phyloP scores from a whole-genome alignment of 768 basidiomycete genomes.

The Tremella mesenterica region DNA sequence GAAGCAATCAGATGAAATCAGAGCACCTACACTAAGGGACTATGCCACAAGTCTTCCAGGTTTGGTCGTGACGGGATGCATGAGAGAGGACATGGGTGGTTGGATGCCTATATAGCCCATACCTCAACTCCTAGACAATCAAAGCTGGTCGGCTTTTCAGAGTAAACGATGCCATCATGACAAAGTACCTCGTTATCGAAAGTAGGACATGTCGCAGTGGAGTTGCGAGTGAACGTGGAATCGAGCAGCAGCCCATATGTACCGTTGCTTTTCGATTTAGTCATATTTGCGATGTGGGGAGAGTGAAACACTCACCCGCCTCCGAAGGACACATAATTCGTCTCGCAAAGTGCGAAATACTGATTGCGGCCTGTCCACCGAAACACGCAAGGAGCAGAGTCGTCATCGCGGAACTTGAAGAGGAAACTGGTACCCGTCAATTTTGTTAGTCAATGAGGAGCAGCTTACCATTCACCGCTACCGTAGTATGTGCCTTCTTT shows the following conservation, averaged over 20 bases:
- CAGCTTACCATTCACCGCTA: slow-evolving; percentile 68
- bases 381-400: slow-evolving; percentile 15
- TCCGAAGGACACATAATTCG: slow-evolving; percentile 73
- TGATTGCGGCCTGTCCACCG: slow-evolving; percentile 70
- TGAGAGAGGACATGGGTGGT: too few species aligned
- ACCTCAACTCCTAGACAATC: slow-evolving; percentile 89
- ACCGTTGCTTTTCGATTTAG: background rate
- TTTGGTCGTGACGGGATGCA: too few species aligned
- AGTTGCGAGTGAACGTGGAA: slow-evolving; percentile 68
- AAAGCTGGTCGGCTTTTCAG: slow-evolving; percentile 55
- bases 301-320: slow-evolving; percentile 61
- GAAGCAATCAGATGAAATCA: too few species aligned
- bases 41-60: too few species aligned
- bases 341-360: slow-evolving; percentile 79
- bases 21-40: too few species aligned
- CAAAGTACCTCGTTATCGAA: slow-evolving; percentile 82
- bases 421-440: slow-evolving; percentile 19
- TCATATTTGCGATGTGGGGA: background rate
- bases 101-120: slow-evolving; percentile 58
- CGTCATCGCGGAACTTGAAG: slow-evolving; percentile 20
- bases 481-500: slow-evolving; percentile 71
- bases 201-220: slow-evolving; percentile 73
- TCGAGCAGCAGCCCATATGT: slow-evolving; percentile 79
- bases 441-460: background rate
- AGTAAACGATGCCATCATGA: slow-evolving; percentile 45